Conservation (phyloP, 164 flowering plant species). For the Litsea cubeba region DNA sequence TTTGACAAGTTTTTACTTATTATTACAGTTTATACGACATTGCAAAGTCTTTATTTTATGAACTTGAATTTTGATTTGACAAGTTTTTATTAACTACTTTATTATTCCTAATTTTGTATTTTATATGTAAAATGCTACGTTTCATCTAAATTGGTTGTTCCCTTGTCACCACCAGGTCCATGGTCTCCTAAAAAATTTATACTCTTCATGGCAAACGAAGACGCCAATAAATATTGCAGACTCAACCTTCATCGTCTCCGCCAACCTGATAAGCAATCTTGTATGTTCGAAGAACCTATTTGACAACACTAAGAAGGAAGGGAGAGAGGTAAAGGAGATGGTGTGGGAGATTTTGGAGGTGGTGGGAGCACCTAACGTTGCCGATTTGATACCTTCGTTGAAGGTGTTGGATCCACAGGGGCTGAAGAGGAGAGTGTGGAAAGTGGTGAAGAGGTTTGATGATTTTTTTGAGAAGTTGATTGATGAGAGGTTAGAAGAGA, state of each 20-base stretch:
- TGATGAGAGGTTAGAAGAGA: slow-evolving; percentile 27
- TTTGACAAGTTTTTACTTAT: neutral
- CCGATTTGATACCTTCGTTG: slow-evolving; percentile 26
- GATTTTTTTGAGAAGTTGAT: slow-evolving; percentile 30
- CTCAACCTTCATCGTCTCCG: slow-evolving; percentile 20
- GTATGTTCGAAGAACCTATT: slow-evolving; percentile 28
- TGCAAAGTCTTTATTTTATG: too few relatives aligned
- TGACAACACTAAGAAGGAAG: slow-evolving; percentile 21
- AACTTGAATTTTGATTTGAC: too few relatives aligned
- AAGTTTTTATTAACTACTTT: neutral
- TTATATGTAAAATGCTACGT: too few relatives aligned
- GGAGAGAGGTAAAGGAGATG: slow-evolving; percentile 28
- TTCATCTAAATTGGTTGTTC: too few relatives aligned
- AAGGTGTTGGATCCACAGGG: slow-evolving; percentile 30
- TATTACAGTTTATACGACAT: neutral
- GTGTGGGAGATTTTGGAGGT: slow-evolving; percentile 29
- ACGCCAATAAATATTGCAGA: slow-evolving; percentile 22
- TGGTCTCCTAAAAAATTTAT: slow-evolving; percentile 11
- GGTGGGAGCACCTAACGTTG: slow-evolving; percentile 28
- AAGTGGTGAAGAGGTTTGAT: slow-evolving; percentile 27
- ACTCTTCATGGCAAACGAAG: slow-evolving; percentile 9
- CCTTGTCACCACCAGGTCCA: slow-evolving; percentile 13
- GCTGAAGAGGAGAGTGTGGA: slow-evolving; percentile 22
- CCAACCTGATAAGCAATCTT: slow-evolving; percentile 28
- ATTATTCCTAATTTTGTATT: too few relatives aligned